phyloP scores from a whole-genome alignment of 768 basidiomycete genomes.

The Gloeopeniophorella convolvens region DNA sequence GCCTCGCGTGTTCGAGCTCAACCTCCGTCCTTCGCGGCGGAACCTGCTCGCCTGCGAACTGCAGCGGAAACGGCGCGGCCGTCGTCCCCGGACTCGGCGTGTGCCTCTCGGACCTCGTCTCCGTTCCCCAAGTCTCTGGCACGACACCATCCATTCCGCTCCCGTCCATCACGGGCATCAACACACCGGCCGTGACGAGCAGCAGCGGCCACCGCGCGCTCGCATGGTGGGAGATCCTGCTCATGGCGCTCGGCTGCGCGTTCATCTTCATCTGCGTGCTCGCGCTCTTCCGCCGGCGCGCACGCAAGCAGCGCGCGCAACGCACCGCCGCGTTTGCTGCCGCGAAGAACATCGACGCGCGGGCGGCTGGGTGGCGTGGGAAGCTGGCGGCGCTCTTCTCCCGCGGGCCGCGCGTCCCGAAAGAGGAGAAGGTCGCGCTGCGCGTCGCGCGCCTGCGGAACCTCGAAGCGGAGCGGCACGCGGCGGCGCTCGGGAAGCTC shows the following conservation, averaged over 20 bases:
- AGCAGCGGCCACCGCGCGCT: constrained; percentile 31
- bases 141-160: constrained; percentile 37
- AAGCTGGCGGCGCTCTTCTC: constrained; percentile 52
- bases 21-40: constrained; percentile 59
- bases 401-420: constrained; percentile 24
- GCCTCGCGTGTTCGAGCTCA: constrained; percentile 66
- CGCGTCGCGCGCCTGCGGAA: constrained; percentile 39
- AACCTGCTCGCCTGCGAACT: constrained; percentile 56
- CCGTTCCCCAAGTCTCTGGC: constrained; percentile 41
- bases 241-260: constrained; percentile 76
- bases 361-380: constrained; percentile 44
- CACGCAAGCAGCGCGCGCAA: constrained; percentile 61
- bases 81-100: constrained; percentile 68
- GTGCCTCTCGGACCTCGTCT: constrained; percentile 72
- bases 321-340: constrained; percentile 59
- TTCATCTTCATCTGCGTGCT: constrained; percentile 68
- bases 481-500: constrained; percentile 31
- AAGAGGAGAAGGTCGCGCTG: constrained; percentile 19
- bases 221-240: constrained; percentile 79
- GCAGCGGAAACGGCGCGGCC: constrained; percentile 40
- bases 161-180: constrained; percentile 52
- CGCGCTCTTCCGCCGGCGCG: constrained; percentile 63
- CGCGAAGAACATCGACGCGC: constrained; percentile 45
- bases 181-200: constrained; percentile 39
- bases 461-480: constrained; percentile 44